Base-by-base conservation (phyloP, 768 basidiomycete genomes). In the Lactifluus pinguis region DNA sequence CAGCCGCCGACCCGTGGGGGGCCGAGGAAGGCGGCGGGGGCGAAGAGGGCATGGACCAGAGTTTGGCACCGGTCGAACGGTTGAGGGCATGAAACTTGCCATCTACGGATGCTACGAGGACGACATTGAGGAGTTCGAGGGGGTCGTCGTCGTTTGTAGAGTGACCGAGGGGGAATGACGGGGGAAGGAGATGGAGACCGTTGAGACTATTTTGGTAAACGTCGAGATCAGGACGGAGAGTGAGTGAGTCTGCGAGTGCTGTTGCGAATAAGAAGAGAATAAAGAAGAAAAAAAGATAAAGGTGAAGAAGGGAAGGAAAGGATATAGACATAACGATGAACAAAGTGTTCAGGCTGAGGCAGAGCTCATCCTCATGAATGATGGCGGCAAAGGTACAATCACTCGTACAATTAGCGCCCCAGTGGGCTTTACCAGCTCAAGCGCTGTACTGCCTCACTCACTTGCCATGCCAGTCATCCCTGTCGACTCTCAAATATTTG, bases 71-170 rank as follows among this genome's bases (percentile, higher is more conserved):
- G 0, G 87, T 86, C 0, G 87, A 85, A 62, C 95, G 78, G 69
- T 95, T 93, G 65, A 98, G 78, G 0, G 93, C 97, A 76, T 98
- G 95, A 38, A 99, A 85, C 60, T 86, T 92, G 29, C 95, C 95
- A 73, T 98, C 95, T 30, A 99, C 85, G 7, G 93, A 93, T 1
- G 94, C 91, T 11, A 95, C 81, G 17, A 99, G 82, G 30, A 97
- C 88, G 57, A 90, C 81, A 68, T 95, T 88, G 61, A 93, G 72
- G 11, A 95, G 75, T 53, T 86, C 79, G 19, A 84, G 76, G 59
- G 87, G 83, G 47, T 74, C 67, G 17, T 64, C 62, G 32, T 66
- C 61, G 17, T 55, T 59, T 42, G 56, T 19, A 15, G 57, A 34
- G 34, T 60, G 57, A 13, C 55, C 63, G 6, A n/a, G 45, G 4